These are phyloP conservation scores for Annona squamosa DNA, from an alignment of 164 flowering plant species.

Conservation along the genomic window DNA sequence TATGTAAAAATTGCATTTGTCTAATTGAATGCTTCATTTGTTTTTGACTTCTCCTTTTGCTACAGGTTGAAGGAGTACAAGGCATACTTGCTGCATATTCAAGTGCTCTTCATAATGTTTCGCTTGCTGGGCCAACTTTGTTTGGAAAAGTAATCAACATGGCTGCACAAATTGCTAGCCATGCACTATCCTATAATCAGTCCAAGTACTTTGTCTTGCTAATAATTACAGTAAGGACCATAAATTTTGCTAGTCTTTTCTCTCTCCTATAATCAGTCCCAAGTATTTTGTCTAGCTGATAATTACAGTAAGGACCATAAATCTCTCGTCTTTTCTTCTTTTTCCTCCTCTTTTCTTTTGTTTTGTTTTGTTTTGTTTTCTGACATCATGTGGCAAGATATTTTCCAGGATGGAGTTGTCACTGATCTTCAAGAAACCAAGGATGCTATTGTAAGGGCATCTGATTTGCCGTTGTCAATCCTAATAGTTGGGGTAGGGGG, in stretches of 20 bases:
- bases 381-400: background rate
- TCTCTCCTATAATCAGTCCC: slow-evolving; percentile 23
- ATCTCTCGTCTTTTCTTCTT: background rate
- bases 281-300: slow-evolving; percentile 81
- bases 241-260: background rate
- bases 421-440: slow-evolving; percentile 78
- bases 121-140: slow-evolving; percentile 85
- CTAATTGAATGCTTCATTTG: background rate
- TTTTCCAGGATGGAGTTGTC: slow-evolving; percentile 78
- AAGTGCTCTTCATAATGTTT: slow-evolving; percentile 49
- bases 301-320: slow-evolving; percentile 44
- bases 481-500: slow-evolving; percentile 91
- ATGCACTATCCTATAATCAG: slow-evolving; percentile 32
- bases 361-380: background rate
- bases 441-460: slow-evolving; percentile 83
- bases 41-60: background rate
- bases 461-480: slow-evolving; percentile 85
- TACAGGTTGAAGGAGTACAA: slow-evolving; percentile 74
- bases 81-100: slow-evolving; percentile 85
- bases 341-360: background rate
- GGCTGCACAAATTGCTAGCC: slow-evolving; percentile 70
- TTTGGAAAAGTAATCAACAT: slow-evolving; percentile 73
- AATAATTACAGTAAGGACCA: slow-evolving; percentile 57
- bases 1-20: background rate
- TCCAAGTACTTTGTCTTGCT: slow-evolving; percentile 73